phyloP scores from a whole-genome alignment of 163 green algal genomes.

The Chloromonas sp. region DNA sequence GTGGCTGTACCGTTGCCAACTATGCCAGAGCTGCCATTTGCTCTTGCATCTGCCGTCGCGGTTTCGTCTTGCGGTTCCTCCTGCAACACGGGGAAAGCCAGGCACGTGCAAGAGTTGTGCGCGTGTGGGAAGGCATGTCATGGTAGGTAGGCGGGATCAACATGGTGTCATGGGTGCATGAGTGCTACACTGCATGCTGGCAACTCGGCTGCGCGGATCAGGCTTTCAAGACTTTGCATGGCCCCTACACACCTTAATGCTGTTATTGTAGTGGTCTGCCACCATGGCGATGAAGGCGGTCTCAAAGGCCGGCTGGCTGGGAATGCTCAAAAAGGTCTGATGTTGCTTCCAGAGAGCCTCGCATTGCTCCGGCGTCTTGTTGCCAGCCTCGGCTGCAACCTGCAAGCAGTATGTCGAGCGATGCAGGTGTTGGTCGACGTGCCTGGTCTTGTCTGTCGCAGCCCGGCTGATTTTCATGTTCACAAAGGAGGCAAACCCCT shows the following conservation, averaged over 20 bases:
- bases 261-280: no score
- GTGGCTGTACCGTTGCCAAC: no score
- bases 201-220: not conserved
- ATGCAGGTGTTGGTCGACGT: no score
- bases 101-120: not conserved
- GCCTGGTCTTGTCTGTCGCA: no score
- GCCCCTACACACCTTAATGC: conserved; percentile 2
- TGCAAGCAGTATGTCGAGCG: not conserved
- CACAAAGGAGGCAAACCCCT: no score
- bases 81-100: not conserved
- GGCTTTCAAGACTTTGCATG: not conserved
- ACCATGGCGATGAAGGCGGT: conserved; percentile 16
- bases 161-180: no score
- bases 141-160: no score
- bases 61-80: not conserved
- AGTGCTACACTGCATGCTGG: not conserved
- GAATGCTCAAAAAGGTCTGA: conserved; percentile 33
- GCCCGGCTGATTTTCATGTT: no score
- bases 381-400: not conserved
- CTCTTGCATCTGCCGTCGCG: not conserved
- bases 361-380: conserved; percentile 23
- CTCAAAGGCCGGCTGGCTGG: conserved; percentile 12
- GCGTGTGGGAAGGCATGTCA: no score
- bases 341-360: conserved; percentile 30
- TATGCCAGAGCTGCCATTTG: not conserved